phyloP scores from a whole-genome alignment of 139 green algal genomes.

The Diplosphaera chodatii region DNA sequence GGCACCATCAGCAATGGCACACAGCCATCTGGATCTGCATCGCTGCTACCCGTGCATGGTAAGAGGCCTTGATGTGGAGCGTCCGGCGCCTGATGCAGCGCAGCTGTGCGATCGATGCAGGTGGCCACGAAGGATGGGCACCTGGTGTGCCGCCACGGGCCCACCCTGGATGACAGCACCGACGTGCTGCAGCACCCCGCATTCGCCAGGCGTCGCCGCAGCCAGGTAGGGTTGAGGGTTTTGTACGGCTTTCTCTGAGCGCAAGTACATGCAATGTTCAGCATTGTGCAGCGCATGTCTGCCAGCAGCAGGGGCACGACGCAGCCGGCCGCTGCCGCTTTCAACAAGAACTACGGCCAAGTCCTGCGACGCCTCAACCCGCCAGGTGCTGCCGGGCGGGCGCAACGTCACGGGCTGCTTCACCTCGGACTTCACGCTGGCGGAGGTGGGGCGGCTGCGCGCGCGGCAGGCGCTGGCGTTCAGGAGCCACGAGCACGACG shows the following conservation, averaged over 20 bases:
- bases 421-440: slow-evolving; percentile 4
- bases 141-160: slow-evolving; percentile 6
- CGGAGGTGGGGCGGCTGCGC: not conserved
- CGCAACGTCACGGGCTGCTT: slow-evolving; percentile 12
- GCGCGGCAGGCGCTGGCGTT: not conserved
- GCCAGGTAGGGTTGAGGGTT: no score
- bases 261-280: no score
- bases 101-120: not conserved
- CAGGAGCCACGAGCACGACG: not conserved
- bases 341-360: no score
- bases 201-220: slow-evolving; percentile 3
- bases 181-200: slow-evolving; percentile 1
- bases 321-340: no score
- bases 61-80: not conserved
- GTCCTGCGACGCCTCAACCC: no score
- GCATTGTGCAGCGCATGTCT: no score
- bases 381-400: no score
- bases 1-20: not conserved
- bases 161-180: slow-evolving; percentile 16
- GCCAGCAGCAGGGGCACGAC: no score
- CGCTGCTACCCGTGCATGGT: not conserved
- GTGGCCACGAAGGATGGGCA: slow-evolving; percentile 8
- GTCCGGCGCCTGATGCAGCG: not conserved
- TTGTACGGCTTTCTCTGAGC: no score
- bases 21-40: not conserved